These are phyloP conservation scores for Phytophthora crassamura DNA, from an alignment of 352 stramenopile genomes.

Conservation along the genomic window DNA sequence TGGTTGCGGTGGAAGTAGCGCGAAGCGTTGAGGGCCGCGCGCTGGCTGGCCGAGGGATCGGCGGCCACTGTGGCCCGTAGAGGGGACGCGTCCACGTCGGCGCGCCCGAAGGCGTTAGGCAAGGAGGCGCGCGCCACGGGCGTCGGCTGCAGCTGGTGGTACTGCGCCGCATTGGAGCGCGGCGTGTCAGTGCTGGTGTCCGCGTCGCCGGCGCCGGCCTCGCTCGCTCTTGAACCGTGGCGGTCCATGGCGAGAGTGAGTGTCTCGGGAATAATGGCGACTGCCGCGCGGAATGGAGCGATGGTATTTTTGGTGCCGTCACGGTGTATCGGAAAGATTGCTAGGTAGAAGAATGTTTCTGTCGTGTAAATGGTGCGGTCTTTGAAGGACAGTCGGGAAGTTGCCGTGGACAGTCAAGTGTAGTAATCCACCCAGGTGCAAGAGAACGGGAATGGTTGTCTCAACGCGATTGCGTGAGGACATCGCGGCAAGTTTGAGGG, in stretches of 20 bases:
- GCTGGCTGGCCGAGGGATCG: slow-evolving; percentile 7
- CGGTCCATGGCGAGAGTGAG: slow-evolving; percentile 25
- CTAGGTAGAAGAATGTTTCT: too few relatives aligned
- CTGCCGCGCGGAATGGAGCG: slow-evolving; percentile 1
- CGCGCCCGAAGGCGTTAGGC: slow-evolving; percentile 9
- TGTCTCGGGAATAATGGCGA: slow-evolving; percentile 20
- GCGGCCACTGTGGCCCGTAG: slow-evolving; percentile 20
- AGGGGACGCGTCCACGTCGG: slow-evolving; percentile 3
- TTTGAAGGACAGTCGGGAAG: too few relatives aligned
- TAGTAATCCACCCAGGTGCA: too few relatives aligned
- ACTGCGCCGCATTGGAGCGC: slow-evolving; percentile 26
- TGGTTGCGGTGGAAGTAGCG: slow-evolving; percentile 75
- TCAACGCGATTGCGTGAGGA: too few relatives aligned
- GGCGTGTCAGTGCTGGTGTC: slow-evolving; percentile 21
- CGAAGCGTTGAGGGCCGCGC: slow-evolving; percentile 28
- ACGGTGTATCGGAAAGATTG: slow-evolving; percentile 12
- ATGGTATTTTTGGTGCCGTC: slow-evolving; percentile 10
- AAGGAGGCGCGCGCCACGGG: slow-evolving; percentile 15
- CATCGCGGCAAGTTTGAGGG: too few relatives aligned
- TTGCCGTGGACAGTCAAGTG: too few relatives aligned
- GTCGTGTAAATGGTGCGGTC: too few relatives aligned
- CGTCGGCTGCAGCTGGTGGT: slow-evolving; percentile 35
- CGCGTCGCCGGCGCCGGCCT: slow-evolving; percentile 18
- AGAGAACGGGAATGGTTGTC: too few relatives aligned
- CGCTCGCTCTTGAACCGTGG: slow-evolving; percentile 2